phyloP scores from a whole-genome alignment of 163 green algal genomes.

The Prototheca stagnorum region DNA sequence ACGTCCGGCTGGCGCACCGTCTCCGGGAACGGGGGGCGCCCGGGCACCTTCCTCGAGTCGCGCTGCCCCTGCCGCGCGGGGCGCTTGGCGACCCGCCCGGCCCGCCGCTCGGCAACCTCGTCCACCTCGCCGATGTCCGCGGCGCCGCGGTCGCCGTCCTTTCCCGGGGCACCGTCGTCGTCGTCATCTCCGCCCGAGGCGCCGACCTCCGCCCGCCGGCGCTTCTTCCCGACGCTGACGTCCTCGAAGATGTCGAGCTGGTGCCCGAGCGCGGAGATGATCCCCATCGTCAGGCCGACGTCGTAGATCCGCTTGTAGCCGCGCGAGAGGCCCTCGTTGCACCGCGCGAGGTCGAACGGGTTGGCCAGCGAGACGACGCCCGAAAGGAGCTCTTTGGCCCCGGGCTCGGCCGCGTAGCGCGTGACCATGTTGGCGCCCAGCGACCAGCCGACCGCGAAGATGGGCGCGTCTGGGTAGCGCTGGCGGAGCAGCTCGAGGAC shows the following conservation, averaged over 20 bases:
- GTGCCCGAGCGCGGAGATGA: constrained; percentile 17
- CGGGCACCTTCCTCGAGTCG: no score
- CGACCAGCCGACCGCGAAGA: constrained; percentile 78
- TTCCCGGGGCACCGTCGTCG: neutral
- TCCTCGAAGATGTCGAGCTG: neutral
- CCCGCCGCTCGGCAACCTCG: no score
- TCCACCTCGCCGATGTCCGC: constrained; percentile 7
- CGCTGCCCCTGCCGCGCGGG: no score
- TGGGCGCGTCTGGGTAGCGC: constrained; percentile 36
- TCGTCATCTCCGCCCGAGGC: neutral
- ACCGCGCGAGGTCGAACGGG: constrained; percentile 74
- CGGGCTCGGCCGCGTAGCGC: constrained; percentile 76
- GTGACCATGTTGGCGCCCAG: constrained; percentile 91
- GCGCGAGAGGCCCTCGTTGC: constrained; percentile 46
- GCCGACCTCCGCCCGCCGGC: no score
- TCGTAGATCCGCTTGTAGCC: constrained; percentile 46
- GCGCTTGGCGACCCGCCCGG: no score
- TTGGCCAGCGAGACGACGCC: constrained; percentile 83
- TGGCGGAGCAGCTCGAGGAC: constrained; percentile 54
- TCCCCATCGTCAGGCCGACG: constrained; percentile 13
- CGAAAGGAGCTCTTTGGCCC: constrained; percentile 28
- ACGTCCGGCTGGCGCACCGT: constrained; percentile 71
- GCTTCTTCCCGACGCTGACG: neutral
- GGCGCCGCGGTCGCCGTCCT: neutral
- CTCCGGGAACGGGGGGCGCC: no score